phyloP scores from a whole-genome alignment of 2,329 filamentous ascomycete species.

The Cercospora beticola region DNA sequence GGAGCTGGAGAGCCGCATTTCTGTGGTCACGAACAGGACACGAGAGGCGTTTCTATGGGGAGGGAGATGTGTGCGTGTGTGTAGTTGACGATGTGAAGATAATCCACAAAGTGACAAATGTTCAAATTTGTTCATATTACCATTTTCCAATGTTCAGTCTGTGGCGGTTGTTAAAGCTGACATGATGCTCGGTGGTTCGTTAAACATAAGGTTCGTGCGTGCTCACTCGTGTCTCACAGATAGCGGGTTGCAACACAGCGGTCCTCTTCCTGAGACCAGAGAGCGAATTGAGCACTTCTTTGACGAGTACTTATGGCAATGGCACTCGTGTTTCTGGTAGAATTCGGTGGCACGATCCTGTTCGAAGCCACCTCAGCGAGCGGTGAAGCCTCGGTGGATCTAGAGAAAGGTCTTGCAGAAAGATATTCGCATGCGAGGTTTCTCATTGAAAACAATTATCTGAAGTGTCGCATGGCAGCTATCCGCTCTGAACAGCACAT shows the following conservation, averaged over 20 bases:
- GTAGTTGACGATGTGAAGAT: slow-evolving; percentile 3
- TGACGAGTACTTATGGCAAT: background rate
- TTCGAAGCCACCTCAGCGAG: background rate
- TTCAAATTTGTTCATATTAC: background rate
- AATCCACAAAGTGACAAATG: background rate
- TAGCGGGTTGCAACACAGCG: background rate
- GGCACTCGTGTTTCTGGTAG: background rate
- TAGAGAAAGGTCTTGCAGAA: background rate
- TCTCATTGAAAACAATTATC: background rate
- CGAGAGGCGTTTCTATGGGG: background rate
- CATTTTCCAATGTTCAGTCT: background rate
- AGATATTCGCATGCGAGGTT: background rate
- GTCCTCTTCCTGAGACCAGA: background rate
- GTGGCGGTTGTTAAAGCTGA: background rate
- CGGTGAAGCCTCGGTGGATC: background rate
- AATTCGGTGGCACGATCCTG: background rate
- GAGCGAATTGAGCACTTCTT: background rate
- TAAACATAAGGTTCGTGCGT: background rate
- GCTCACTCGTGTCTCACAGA: background rate
- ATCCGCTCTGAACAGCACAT: background rate
- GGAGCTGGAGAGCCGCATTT: background rate
- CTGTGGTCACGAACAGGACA: slow-evolving; percentile 13
- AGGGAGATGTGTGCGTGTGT: background rate
- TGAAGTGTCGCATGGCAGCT: background rate
- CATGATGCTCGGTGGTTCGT: background rate